Base-by-base conservation (phyloP, 2,329 filamentous ascomycete genomes). In the Colletotrichum sansevieriae region DNA sequence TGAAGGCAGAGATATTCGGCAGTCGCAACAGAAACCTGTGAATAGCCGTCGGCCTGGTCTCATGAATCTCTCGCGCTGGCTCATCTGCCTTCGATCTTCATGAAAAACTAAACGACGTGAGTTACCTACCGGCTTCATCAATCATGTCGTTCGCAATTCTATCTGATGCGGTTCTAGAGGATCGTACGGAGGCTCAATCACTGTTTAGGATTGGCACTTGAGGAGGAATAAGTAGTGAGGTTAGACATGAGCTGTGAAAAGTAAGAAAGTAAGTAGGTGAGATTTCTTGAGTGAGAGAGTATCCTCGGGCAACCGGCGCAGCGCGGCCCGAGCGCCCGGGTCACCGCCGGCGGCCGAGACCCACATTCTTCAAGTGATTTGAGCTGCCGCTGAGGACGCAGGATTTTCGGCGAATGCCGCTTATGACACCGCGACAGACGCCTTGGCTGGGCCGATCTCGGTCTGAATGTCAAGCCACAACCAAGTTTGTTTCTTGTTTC, bases 301-400 rank as follows among this genome's bases (percentile, higher is more conserved):
- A 61, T 56, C 62, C 25, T 66, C 66, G 62, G 55, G 35, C 66
- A 59, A 55, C 51, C 62, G 66, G 66, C 62, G n/a, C 62, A 55
- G 25, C 18, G 35, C 41, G 65, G 60, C 39, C 66, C 62, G 56
- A 44, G 43, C 13, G 11, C 12, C 62, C 47, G 66, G 66, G 55
- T 61, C 55, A 60, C 41, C 47, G 22, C 55, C 55, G 62, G 43
- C 55, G 62, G 43, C 33, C 47, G 15, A 33, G 55, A 44, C 41
- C 66, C 49, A 46, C 49, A 69, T 69, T 60, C 62, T 69, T 61
- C n/a, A 52, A 57, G 61, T 66, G 35, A 56, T 44, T 51, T 55
- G 49, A 56, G 47, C 55, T 54, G 55, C 62, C 66, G 62, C 66
- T 66, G 56, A 65, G 56, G 44, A 29, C 43, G 25, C 62, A 56